phyloP scores from a whole-genome alignment of 768 basidiomycete genomes.

The Butyriboletus loyo region DNA sequence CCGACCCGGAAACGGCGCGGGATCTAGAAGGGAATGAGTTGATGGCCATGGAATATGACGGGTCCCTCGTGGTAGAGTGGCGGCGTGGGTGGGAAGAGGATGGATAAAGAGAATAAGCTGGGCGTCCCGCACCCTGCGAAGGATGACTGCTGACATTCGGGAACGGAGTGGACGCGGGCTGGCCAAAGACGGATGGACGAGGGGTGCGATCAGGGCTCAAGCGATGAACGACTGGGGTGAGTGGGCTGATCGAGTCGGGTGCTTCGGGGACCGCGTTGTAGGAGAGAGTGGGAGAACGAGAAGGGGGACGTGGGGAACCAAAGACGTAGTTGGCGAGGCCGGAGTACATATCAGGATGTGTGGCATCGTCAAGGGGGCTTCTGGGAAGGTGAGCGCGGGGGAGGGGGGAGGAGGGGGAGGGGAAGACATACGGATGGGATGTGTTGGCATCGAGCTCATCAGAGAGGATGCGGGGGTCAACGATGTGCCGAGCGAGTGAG shows the following conservation, averaged over 20 bases:
- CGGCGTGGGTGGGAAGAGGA: constrained; percentile 17
- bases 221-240: constrained; percentile 27
- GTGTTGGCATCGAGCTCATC: constrained; percentile 19
- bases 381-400: neutral
- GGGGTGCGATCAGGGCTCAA: constrained; percentile 42
- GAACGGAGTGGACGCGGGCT: constrained; percentile 1
- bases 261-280: constrained; percentile 14
- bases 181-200: constrained; percentile 39
- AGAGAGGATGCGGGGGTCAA: constrained; percentile 28
- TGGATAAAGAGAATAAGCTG: constrained; percentile 17
- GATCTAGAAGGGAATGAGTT: constrained; percentile 2
- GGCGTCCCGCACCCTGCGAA: constrained; percentile 28
- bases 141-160: constrained; percentile 33
- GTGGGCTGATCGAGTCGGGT: constrained; percentile 36
- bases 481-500: constrained; percentile 26
- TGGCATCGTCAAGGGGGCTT: neutral
- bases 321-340: constrained; percentile 42
- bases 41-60: neutral
- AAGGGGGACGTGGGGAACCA: constrained; percentile 28
- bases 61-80: constrained; percentile 9
- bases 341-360: constrained; percentile 32
- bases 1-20: constrained; percentile 17
- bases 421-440: neutral
- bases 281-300: constrained; percentile 15
- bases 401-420: neutral